Evolutionary conservation across 495 filamentous ascomycete species (phyloP).

Genomic region (Lentithecium fluviatile): DNA sequence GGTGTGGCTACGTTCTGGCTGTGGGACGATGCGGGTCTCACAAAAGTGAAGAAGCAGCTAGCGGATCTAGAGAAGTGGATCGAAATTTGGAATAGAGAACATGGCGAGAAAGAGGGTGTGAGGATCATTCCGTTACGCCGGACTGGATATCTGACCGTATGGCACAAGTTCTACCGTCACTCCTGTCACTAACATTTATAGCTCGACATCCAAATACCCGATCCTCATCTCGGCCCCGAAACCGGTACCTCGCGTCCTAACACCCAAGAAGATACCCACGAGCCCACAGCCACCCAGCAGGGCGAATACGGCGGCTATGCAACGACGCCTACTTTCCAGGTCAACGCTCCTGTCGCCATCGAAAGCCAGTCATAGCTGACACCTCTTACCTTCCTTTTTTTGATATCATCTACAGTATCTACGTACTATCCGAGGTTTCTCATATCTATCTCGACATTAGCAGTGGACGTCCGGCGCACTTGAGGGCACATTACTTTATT

Average conservation of each 20-base stretch:
- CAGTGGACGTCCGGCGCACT: background rate
- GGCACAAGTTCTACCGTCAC: slow-evolving; percentile 24
- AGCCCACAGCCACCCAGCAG: slow-evolving; percentile 4
- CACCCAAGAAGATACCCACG: slow-evolving; percentile 14
- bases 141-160: slow-evolving; percentile 83
- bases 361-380: slow-evolving; percentile 7
- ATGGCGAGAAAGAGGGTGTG: slow-evolving; percentile 56
- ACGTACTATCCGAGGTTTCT: background rate
- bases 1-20: slow-evolving; percentile 85
- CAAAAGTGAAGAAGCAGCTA: slow-evolving; percentile 66
- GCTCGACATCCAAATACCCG: slow-evolving; percentile 82
- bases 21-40: slow-evolving; percentile 84
- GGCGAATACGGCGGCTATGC: slow-evolving; percentile 20
- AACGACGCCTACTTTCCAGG: slow-evolving; percentile 18
- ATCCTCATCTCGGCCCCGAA: slow-evolving; percentile 64
- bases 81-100: slow-evolving; percentile 74
- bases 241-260: slow-evolving; percentile 14
- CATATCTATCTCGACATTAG: background rate
- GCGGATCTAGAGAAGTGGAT: slow-evolving; percentile 70
- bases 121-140: slow-evolving; percentile 72
- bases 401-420: background rate
- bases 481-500: background rate
- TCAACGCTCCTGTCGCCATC: slow-evolving; percentile 12
- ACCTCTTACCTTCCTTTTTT: background rate
- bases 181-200: slow-evolving; percentile 36